These are phyloP conservation scores for Papiliotrema laurentii DNA, from an alignment of 1,284 basidiomycete genomes.

Conservation along the genomic window DNA sequence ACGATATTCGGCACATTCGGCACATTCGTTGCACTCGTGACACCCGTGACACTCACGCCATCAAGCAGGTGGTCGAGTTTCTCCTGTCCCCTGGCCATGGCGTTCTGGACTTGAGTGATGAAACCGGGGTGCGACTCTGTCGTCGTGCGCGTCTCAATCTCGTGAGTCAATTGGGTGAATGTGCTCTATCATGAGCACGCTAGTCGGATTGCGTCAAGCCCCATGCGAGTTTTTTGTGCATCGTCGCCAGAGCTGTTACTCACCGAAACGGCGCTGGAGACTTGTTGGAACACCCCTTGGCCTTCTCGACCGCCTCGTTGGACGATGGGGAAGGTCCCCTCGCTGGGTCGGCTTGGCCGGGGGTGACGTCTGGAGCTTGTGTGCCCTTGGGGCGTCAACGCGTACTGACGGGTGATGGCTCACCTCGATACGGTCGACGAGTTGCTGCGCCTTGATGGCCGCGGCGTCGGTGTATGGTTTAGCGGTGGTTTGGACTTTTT, in stretches of 20 bases:
- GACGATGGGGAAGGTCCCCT: slow-evolving; percentile 3
- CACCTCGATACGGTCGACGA: slow-evolving; percentile 37
- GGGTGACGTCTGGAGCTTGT: background rate
- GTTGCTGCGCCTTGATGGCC: slow-evolving; percentile 33
- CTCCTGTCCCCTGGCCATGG: slow-evolving; percentile 30
- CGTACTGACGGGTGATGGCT: too few species aligned
- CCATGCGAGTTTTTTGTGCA: too few species aligned
- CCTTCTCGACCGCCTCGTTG: slow-evolving; percentile 25
- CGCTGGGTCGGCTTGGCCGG: slow-evolving; percentile 2
- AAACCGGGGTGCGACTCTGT: slow-evolving; percentile 42
- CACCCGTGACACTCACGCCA: slow-evolving; percentile 9
- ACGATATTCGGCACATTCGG: too few species aligned
- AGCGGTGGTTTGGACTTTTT: slow-evolving; percentile 25
- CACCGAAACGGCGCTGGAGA: slow-evolving; percentile 10
- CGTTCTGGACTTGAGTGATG: slow-evolving; percentile 37
- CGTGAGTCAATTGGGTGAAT: slow-evolving; percentile 33
- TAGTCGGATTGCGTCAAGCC: background rate
- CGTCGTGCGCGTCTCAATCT: slow-evolving; percentile 42
- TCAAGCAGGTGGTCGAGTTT: slow-evolving; percentile 28
- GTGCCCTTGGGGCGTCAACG: background rate
- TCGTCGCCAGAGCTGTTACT: slow-evolving; percentile 3
- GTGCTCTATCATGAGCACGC: slow-evolving; percentile 22
- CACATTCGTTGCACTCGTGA: background rate
- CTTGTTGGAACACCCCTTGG: slow-evolving; percentile 33
- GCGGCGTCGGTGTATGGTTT: slow-evolving; percentile 42